Conservation (phyloP, 805 yeast species). For the Kurtzmaniella fragi region DNA sequence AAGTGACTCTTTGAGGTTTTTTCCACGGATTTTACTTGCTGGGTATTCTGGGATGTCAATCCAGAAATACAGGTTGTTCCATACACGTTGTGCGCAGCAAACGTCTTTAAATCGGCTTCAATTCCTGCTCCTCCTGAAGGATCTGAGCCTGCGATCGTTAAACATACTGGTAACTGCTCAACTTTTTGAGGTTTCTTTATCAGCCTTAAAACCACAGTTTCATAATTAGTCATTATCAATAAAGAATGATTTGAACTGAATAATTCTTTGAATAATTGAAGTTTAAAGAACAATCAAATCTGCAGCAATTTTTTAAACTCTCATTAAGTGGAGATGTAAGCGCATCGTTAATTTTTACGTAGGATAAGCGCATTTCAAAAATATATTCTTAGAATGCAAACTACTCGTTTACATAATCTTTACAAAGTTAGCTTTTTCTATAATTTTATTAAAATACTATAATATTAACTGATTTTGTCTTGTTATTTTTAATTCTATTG, state of each 20-base stretch:
- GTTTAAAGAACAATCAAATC: too few relatives aligned
- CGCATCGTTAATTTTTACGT: slow-evolving; percentile 9
- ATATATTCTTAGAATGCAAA: too few relatives aligned
- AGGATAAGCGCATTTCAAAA: too few relatives aligned
- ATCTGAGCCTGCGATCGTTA: slow-evolving; percentile 68
- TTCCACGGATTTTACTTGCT: slow-evolving; percentile 38
- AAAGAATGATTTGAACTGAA: too few relatives aligned
- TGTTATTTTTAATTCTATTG: neutral
- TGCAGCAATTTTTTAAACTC: slow-evolving; percentile 4
- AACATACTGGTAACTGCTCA: slow-evolving; percentile 14
- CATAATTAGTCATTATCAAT: too few relatives aligned
- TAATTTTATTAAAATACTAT: slow-evolving; percentile 3
- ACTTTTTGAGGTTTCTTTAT: too few relatives aligned
- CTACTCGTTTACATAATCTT: too few relatives aligned
- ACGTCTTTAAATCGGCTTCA: slow-evolving; percentile 82
- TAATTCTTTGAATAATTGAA: too few relatives aligned
- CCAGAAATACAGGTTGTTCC: slow-evolving; percentile 77
- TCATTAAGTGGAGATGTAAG: slow-evolving; percentile 5
- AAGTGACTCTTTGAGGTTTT: slow-evolving; percentile 42
- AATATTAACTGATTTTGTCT: slow-evolving; percentile 1
- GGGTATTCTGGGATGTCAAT: slow-evolving; percentile 74
- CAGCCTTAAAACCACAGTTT: too few relatives aligned
- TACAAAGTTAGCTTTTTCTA: neutral
- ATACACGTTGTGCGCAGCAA: slow-evolving; percentile 68
- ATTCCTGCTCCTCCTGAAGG: slow-evolving; percentile 90